Base-by-base conservation (phyloP, 352 stramenopile genomes). In the Globisporangium canariense region DNA sequence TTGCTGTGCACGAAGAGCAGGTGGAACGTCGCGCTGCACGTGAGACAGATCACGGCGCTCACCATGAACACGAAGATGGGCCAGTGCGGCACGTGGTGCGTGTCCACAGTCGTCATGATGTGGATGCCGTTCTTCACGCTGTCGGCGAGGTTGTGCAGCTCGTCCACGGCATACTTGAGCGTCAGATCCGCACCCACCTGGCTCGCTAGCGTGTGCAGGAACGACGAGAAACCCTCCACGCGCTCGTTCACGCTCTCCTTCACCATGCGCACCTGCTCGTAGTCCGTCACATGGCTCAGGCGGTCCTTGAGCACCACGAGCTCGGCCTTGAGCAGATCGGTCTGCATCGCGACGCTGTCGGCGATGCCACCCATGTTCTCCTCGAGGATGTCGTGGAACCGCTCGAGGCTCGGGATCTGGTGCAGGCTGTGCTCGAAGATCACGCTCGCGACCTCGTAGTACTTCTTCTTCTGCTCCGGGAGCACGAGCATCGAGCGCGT, bases 1-100 rank as follows among this genome's bases (percentile, higher is more conserved):
- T 78, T 79, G 67, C 83, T 93, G 64, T 92, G 76, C 49, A 93
- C 86, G 69, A 90, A 95, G 62, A 95, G 79, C 67, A 95, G 68
- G 70, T 95, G 86, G 74, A 93, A 95, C 45, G 76, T 88, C 50
- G 83, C 76, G 59, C 83, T 93, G 73, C 84, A 93, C 51, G 83
- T 91, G 38, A 95, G 69, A 46, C 86, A 95, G 64, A 93, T 79
- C 47, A 93, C 86, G 6, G 84, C 86, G 58, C 81, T 91, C 57
- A 75, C 77, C 81, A 95, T 91, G 66, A 93, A 95, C 54, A 88
- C 86, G 57, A 88, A 88, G 69, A 95, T 91, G 11, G 86, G 86
- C 86, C 86, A 95, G 68, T 90, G 79, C 34, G 81, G 76, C 45
- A 93, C 86, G 51, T 93, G 65, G 71, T 94, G 86, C 28, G 76